phyloP scores from a whole-genome alignment of 2,329 filamentous ascomycete species.

The Fusarium multiceps region DNA sequence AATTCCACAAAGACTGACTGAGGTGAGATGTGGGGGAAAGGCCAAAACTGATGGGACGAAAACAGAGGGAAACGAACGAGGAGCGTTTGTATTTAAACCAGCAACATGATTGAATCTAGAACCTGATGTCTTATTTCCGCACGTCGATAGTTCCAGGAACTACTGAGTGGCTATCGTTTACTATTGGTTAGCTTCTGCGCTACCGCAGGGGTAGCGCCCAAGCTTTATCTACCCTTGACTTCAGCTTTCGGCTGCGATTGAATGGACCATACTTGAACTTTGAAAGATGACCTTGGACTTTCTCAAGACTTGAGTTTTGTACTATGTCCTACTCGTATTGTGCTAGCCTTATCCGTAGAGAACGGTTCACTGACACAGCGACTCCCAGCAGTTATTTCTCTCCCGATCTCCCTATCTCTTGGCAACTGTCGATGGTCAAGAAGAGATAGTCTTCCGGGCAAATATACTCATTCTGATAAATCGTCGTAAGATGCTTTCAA shows the following conservation, averaged over 20 bases:
- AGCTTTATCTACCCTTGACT: background rate
- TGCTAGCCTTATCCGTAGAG: too few relatives aligned
- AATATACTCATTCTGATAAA: rapidly evolving
- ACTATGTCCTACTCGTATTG: too few relatives aligned
- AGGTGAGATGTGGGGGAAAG: too few relatives aligned
- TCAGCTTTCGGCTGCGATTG: background rate
- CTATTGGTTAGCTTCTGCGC: background rate
- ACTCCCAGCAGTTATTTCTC: background rate
- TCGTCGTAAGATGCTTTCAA: rapidly evolving
- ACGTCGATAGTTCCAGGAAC: background rate
- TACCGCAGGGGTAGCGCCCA: background rate
- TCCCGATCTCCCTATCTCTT: rapidly evolving
- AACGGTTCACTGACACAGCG: rapidly evolving
- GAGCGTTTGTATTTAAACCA: too few relatives aligned
- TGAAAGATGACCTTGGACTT: too few relatives aligned
- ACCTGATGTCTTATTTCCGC: background rate
- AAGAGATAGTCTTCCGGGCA: rapidly evolving
- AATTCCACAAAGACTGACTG: too few relatives aligned
- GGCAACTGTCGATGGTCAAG: rapidly evolving
- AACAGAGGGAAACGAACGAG: too few relatives aligned
- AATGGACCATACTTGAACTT: too few relatives aligned
- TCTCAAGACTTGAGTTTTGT: too few relatives aligned
- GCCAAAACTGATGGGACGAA: too few relatives aligned
- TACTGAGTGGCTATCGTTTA: rapidly evolving
- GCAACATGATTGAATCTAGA: too few relatives aligned